Evolutionary conservation across 108 stramenopile species (phyloP).

Genomic region (Pseudonitzschia multiseries): DNA sequence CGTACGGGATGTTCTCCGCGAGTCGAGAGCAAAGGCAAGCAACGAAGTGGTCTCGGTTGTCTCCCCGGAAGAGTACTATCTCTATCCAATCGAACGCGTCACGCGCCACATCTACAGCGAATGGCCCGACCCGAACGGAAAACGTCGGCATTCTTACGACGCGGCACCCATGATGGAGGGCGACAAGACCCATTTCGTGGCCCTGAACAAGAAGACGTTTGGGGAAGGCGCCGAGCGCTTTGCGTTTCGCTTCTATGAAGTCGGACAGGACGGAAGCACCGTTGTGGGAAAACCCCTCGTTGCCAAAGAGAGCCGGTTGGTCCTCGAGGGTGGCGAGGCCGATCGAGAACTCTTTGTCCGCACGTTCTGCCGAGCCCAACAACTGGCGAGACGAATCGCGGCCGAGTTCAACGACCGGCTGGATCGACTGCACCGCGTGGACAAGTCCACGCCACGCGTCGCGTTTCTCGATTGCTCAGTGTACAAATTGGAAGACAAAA

Average conservation of each 20-base stretch:
- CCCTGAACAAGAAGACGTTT: slow-evolving; percentile 49
- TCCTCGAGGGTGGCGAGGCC: slow-evolving; percentile 25
- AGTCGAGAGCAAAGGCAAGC: not conserved
- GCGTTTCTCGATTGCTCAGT: slow-evolving; percentile 23
- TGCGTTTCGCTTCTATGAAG: slow-evolving; percentile 44
- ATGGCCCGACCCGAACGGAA: not conserved
- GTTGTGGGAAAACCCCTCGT: slow-evolving; percentile 47
- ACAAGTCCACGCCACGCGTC: slow-evolving; percentile 16
- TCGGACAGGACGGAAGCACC: slow-evolving; percentile 37
- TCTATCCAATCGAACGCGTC: not conserved
- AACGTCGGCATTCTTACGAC: slow-evolving; percentile 7
- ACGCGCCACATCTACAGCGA: slow-evolving; percentile 2
- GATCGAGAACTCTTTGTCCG: slow-evolving; percentile 13
- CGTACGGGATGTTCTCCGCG: slow-evolving; percentile 39
- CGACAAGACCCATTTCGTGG: slow-evolving; percentile 26
- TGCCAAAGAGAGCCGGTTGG: slow-evolving; percentile 59
- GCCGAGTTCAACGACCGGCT: slow-evolving; percentile 46
- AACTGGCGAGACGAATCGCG: slow-evolving; percentile 40
- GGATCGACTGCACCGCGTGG: slow-evolving; percentile 15
- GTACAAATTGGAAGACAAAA: slow-evolving; percentile 24
- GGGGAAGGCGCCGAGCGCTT: slow-evolving; percentile 62
- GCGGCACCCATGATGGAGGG: slow-evolving; percentile 6
- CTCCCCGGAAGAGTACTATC: not conserved
- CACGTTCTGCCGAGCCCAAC: slow-evolving; percentile 52
- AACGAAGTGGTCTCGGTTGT: slow-evolving; percentile 1